Evolutionary conservation across 495 filamentous ascomycete genomes (phyloP).

Genomic region (Aspergillus incahuasiensis): DNA sequence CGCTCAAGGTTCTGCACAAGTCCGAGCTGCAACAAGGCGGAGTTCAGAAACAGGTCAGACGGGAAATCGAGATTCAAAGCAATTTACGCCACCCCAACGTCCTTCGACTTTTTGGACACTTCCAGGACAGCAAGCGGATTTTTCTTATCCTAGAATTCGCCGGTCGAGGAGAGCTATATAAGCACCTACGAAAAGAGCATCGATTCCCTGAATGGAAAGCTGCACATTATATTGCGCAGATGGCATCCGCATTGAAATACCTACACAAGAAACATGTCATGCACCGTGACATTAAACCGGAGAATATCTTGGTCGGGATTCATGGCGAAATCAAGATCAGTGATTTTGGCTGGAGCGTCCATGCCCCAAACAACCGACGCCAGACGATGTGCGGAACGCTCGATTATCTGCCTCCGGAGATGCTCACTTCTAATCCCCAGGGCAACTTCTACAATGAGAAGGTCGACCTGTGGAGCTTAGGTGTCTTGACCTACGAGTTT

Average conservation of each 20-base stretch:
- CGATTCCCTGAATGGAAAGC: constrained; percentile 95
- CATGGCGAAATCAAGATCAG: constrained; percentile 98
- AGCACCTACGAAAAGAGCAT: constrained; percentile 83
- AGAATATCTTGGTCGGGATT: constrained; percentile 96
- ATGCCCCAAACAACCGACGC: constrained; percentile 90
- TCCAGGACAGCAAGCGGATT: constrained; percentile 93
- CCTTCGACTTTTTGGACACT: constrained; percentile 88
- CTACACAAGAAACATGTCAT: constrained; percentile 98
- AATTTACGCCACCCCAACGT: constrained; percentile 97
- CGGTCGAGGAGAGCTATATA: constrained; percentile 93
- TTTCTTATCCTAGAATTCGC: constrained; percentile 97
- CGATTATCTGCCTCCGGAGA: constrained; percentile 96
- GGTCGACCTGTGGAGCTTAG: constrained; percentile 93
- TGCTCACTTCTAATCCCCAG: constrained; percentile 74
- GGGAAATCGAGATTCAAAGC: constrained; percentile 97
- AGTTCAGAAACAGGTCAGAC: constrained; percentile 94
- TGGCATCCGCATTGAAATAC: constrained; percentile 89
- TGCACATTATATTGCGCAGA: constrained; percentile 96
- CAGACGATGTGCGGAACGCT: constrained; percentile 97
- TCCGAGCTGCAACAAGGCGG: constrained; percentile 85
- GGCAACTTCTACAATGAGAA: constrained; percentile 91
- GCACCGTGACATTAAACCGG: constrained; percentile 97
- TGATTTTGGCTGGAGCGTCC: constrained; percentile 98
- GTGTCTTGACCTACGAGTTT: constrained; percentile 95
- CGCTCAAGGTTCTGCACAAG: constrained; percentile 95